A percentile compares a stretch with the other conserved stretches of the same genome.
These are phyloP conservation scores for Porcisia hertigi DNA, from an alignment of 208 protist genomes.

Conservation along the genomic window DNA sequence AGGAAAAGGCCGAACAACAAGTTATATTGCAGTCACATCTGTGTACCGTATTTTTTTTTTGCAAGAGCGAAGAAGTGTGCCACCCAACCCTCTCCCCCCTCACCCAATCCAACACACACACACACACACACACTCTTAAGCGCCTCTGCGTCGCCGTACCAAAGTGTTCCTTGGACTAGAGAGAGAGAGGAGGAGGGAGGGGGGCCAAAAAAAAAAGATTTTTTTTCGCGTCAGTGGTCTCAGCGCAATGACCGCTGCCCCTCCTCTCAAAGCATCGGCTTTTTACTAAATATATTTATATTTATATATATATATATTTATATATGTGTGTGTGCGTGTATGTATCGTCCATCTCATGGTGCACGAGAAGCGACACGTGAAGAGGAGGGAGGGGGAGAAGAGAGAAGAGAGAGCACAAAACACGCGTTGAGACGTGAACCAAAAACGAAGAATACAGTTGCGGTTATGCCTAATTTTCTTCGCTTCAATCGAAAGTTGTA, in stretches of 20 bases:
- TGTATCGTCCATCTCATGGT: too few relatives aligned
- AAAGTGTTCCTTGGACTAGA: not conserved
- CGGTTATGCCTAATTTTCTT: not conserved
- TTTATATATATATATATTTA: too few relatives aligned
- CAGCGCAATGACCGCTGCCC: not conserved
- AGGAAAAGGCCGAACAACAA: not conserved
- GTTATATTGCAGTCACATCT: not conserved
- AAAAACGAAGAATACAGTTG: not conserved
- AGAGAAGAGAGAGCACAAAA: not conserved
- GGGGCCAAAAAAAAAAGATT: too few relatives aligned
- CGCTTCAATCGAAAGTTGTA: not conserved
- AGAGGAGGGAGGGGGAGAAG: not conserved
- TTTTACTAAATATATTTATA: not conserved
- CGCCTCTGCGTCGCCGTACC: not conserved
- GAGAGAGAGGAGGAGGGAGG: too few relatives aligned
- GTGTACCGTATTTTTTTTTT: not conserved
- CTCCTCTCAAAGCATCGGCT: not conserved
- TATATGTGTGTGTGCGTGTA: too few relatives aligned
- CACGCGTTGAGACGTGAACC: not conserved
- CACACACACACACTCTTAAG: not conserved
- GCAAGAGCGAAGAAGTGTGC: not conserved
- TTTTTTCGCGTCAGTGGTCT: too few relatives aligned
- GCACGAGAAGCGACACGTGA: not conserved
- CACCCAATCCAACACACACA: not conserved
- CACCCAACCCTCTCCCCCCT: too few relatives aligned